Base-by-base conservation (phyloP, 148 eudicot species). In the Agrostemma githago region DNA sequence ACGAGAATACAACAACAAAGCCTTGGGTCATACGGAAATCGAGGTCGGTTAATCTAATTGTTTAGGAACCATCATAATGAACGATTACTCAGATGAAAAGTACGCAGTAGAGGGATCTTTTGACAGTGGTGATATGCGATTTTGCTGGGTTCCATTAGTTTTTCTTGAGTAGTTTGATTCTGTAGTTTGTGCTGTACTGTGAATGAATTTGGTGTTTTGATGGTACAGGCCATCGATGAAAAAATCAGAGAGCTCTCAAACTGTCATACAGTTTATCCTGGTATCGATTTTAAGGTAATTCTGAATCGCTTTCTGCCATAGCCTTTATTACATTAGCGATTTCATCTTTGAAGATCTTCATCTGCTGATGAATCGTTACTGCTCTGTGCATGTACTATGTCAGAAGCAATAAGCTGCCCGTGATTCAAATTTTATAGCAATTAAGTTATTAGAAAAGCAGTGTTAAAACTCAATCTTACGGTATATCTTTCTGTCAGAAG, bases 201-300 rank as follows among this genome's bases (percentile, higher is more conserved):
- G 19, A 58, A 59, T 42, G 34, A 51, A 26, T 34, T 8, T 19
- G 15, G 34, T 80, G 41, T 83, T 69, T 40, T 62, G 80, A 62
- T 74, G 69, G 20, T 77, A 51, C 80, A 95, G 99, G 99, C 97
- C 63, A 92, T 95, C 81, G 97, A 95, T 82, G 96, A 90, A 72
- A 92, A 95, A 86, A 95, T 95, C 82, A 86, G 84, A 83, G 96
- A 90, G 85, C 90, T 95, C 40, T 95, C 99, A 58, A 90, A 89
- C 76, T 92, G 97, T 79, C 99, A 95, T 75, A 88, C 87, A 74
- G 82, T 95, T 80, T 88, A 95, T 75, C 20, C 79, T 68, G 96
- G 91, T 39, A 87, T 90, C 26, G 90, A 92, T 83, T 92, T 95
- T 84, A 95, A 95, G 92, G 96, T 95, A 83, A 67, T 79, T 21